These are phyloP conservation scores for Suillus clintonianus DNA, from an alignment of 768 basidiomycete genomes.

Conservation along the genomic window DNA sequence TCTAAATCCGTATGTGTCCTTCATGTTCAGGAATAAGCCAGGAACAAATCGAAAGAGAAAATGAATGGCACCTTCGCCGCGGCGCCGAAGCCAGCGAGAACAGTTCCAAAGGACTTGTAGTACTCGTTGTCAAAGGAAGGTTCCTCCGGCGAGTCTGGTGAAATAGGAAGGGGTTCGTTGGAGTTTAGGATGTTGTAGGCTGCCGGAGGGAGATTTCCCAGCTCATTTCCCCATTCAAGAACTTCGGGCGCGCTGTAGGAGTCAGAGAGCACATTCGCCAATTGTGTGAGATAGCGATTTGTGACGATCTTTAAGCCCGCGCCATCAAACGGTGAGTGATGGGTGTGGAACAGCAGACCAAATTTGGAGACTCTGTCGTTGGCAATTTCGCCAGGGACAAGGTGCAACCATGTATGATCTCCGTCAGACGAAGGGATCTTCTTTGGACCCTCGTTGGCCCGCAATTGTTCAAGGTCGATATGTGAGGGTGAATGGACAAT, in stretches of 20 bases:
- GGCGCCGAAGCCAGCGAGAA: background rate
- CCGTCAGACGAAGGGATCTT: background rate
- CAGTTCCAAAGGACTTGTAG: background rate
- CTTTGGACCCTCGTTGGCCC: background rate
- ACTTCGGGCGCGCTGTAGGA: background rate
- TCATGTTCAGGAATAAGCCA: background rate
- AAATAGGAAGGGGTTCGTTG: background rate
- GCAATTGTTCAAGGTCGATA: background rate
- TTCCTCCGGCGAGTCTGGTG: background rate
- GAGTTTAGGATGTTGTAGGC: background rate
- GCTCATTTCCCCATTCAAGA: background rate
- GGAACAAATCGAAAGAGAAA: background rate
- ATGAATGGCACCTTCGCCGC: background rate
- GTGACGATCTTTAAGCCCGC: background rate
- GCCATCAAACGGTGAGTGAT: background rate
- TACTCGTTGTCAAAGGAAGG: background rate
- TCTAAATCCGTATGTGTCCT: background rate
- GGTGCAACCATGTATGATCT: background rate
- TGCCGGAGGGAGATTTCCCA: background rate
- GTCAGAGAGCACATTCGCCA: background rate
- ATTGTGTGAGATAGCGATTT: background rate
- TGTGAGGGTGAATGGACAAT: background rate
- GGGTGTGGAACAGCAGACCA: background rate
- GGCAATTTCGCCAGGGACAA: background rate
- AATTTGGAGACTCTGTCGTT: background rate